Evolutionary conservation across 768 basidiomycete species (phyloP).

Genomic region (Mrakia blollopis): DNA sequence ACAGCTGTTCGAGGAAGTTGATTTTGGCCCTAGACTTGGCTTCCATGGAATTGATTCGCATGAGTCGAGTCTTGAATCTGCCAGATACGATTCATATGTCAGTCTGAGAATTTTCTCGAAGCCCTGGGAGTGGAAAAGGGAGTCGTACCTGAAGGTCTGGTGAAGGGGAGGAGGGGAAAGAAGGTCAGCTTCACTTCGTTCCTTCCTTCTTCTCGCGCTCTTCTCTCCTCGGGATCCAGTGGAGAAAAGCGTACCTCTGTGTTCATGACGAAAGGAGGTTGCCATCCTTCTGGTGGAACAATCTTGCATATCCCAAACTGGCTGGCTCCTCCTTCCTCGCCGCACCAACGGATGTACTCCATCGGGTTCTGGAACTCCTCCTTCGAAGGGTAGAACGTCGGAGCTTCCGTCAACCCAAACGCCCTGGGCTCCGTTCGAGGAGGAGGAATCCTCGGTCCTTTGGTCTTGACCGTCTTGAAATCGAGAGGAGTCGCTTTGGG

Average conservation of each 20-base stretch:
- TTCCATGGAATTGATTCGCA: slow-evolving; percentile 92
- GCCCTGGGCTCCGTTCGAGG: slow-evolving; percentile 49
- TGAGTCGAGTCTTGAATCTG: slow-evolving; percentile 91
- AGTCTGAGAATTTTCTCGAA: background rate
- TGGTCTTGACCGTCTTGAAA: slow-evolving; percentile 19
- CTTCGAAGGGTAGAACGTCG: slow-evolving; percentile 76
- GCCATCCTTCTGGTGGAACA: slow-evolving; percentile 86
- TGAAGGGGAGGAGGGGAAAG: background rate
- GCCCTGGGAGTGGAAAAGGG: background rate
- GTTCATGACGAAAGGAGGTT: slow-evolving; percentile 92
- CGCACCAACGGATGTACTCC: slow-evolving; percentile 67
- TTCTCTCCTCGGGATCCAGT: background rate
- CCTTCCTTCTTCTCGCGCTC: background rate
- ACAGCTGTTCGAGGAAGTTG: slow-evolving; percentile 94
- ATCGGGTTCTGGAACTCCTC: slow-evolving; percentile 94
- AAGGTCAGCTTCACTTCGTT: background rate
- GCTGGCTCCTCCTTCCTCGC: slow-evolving; percentile 60
- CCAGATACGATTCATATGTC: slow-evolving; percentile 49
- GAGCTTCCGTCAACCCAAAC: slow-evolving; percentile 84
- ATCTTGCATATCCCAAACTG: slow-evolving; percentile 92
- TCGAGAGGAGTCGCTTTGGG: slow-evolving; percentile 23
- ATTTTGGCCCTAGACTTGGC: slow-evolving; percentile 93
- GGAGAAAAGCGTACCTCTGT: slow-evolving; percentile 63
- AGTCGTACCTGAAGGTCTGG: slow-evolving; percentile 26
- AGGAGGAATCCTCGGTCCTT: slow-evolving; percentile 27